phyloP scores from a whole-genome alignment of 2,329 filamentous ascomycete genomes.

The Penicillium vulpinum region DNA sequence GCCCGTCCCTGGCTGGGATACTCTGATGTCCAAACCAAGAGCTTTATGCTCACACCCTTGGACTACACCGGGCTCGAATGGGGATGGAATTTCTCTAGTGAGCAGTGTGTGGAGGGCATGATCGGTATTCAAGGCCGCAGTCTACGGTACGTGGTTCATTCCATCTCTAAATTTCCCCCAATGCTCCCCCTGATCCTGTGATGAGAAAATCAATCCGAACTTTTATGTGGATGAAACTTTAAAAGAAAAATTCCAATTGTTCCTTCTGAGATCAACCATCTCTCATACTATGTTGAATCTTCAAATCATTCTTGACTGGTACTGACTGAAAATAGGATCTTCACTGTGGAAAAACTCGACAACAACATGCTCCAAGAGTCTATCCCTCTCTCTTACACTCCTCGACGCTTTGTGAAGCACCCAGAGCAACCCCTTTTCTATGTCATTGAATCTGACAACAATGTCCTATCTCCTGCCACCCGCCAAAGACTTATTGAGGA shows the following conservation, averaged over 20 bases:
- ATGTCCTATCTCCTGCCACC: constrained; percentile 79
- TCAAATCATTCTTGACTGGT: not conserved
- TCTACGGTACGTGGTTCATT: constrained; percentile 64
- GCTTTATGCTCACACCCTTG: constrained; percentile 88
- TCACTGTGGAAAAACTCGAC: constrained; percentile 81
- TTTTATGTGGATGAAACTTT: constrained; percentile 49
- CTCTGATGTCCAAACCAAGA: constrained; percentile 79
- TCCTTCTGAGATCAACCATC: constrained; percentile 73
- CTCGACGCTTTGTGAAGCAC: constrained; percentile 81
- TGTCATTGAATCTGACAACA: constrained; percentile 90
- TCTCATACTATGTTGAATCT: not conserved
- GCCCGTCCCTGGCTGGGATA: constrained; percentile 97
- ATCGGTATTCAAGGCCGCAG: constrained; percentile 90
- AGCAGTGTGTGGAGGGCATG: constrained; percentile 90
- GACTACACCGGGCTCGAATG: constrained; percentile 87
- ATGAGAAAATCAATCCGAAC: constrained; percentile 45
- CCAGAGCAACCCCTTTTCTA: constrained; percentile 89
- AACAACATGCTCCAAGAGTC: constrained; percentile 85
- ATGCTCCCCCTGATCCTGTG: constrained; percentile 42
- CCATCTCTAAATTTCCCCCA: constrained; percentile 25
- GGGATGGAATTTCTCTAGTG: constrained; percentile 95
- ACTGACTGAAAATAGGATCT: constrained; percentile 62
- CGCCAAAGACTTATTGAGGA: constrained; percentile 73
- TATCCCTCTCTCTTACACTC: constrained; percentile 85
- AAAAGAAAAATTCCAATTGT: constrained; percentile 72